Conservation (phyloP, 169 alveolate species). For the Plasmodium billcollinsi region DNA sequence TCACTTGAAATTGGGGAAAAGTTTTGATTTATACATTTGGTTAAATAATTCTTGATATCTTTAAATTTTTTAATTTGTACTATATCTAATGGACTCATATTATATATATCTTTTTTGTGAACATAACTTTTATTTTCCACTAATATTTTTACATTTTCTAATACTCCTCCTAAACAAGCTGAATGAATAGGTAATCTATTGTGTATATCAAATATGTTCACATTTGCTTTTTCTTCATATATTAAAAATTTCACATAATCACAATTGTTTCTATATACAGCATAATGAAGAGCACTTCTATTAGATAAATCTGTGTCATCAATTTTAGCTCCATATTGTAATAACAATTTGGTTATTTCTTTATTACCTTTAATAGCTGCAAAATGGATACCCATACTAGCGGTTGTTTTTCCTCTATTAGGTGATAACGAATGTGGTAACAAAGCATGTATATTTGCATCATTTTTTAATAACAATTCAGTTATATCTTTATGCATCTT, state of each 20-base stretch:
- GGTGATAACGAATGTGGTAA: slow-evolving; percentile 91
- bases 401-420: slow-evolving; percentile 85
- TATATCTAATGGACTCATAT: slow-evolving; percentile 86
- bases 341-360: slow-evolving; percentile 83
- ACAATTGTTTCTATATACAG: slow-evolving; percentile 85
- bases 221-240: slow-evolving; percentile 86
- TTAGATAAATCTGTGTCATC: slow-evolving; percentile 87
- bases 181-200: slow-evolving; percentile 92
- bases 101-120: slow-evolving; percentile 85
- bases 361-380: slow-evolving; percentile 90
- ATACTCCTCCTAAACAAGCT: slow-evolving; percentile 90
- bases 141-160: slow-evolving; percentile 85
- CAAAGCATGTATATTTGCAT: slow-evolving; percentile 84
- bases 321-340: slow-evolving; percentile 84
- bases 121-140: slow-evolving; percentile 83
- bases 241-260: slow-evolving; percentile 84
- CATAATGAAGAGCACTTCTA: slow-evolving; percentile 90
- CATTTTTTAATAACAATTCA: slow-evolving; percentile 80
- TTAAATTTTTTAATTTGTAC: slow-evolving; percentile 82
- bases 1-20: slow-evolving; percentile 20
- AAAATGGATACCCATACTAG: slow-evolving; percentile 88
- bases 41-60: slow-evolving; percentile 44
- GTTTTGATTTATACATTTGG: slow-evolving; percentile 38
- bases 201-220: slow-evolving; percentile 86
- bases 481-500: slow-evolving; percentile 89